Conservation (phyloP, 169 alveolate genomes). For the Cryptosporidium meleagridis region DNA sequence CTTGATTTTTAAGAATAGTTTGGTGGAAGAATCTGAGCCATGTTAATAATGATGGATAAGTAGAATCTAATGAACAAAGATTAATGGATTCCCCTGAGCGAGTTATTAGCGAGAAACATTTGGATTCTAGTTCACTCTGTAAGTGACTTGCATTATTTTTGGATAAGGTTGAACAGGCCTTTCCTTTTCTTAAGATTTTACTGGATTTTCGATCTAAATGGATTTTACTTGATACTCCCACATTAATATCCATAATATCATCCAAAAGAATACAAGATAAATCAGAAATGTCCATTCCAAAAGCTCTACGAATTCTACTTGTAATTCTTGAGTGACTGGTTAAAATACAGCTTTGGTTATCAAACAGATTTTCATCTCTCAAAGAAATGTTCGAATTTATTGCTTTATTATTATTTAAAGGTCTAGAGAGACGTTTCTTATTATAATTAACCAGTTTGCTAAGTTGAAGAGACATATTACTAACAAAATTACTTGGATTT, state of each 20-base stretch:
- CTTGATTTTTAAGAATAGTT: conserved; percentile 67
- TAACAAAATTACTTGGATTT: conserved; percentile 38
- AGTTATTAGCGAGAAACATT: conserved; percentile 34
- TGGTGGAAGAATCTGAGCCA: conserved; percentile 70
- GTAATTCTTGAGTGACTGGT: conserved; percentile 26
- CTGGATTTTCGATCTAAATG: conserved; percentile 17
- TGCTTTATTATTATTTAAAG: not conserved
- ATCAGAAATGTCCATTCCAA: conserved; percentile 38
- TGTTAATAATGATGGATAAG: conserved; percentile 28
- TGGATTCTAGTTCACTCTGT: conserved; percentile 52
- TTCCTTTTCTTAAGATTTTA: not conserved
- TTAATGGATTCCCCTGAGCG: conserved; percentile 41
- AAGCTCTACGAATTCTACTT: conserved; percentile 3
- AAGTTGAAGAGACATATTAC: conserved; percentile 3
- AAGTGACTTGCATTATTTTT: not conserved
- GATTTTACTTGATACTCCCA: conserved; percentile 36
- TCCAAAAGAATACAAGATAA: conserved; percentile 26
- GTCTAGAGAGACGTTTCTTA: not conserved
- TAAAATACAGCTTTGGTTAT: conserved; percentile 22
- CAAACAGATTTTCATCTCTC: not conserved
- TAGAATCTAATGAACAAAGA: conserved; percentile 57
- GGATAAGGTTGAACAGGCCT: not conserved
- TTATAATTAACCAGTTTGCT: not conserved
- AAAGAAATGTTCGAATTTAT: not conserved
- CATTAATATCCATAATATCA: conserved; percentile 51